Conservation (phyloP, 306 rosid genomes). For the Acmispon strigosus region DNA sequence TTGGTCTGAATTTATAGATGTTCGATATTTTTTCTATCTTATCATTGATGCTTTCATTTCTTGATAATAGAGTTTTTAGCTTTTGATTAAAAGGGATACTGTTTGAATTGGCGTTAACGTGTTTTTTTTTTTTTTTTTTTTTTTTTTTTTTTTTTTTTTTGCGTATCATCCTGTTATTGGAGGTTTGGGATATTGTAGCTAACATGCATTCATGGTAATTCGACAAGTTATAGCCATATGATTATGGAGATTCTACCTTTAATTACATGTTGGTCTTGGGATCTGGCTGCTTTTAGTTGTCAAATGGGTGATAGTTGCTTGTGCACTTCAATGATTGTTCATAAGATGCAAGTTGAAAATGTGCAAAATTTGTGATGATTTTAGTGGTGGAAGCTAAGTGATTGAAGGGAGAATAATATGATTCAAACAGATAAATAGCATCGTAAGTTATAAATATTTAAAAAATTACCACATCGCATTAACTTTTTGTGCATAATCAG, state of each 20-base stretch:
- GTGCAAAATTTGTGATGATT: constrained; percentile 14
- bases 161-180: not conserved
- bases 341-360: not conserved
- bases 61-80: not conserved
- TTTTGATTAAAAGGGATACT: not conserved
- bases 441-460: not conserved
- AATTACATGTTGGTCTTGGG: not conserved
- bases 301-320: constrained; percentile 11
- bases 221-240: not conserved
- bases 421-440: not conserved
- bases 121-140: not conserved
- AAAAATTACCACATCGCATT: not conserved
- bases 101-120: not conserved
- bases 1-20: not conserved
- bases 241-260: constrained; percentile 10
- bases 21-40: constrained; percentile 2
- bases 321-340: not conserved
- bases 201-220: constrained; percentile 12
- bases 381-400: not conserved
- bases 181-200: constrained; percentile 5
- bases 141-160: constrained; percentile 3
- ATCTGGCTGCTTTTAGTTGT: not conserved
- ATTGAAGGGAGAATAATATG: constrained; percentile 9
- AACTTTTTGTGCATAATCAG: not conserved
- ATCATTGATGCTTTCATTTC: constrained; percentile 9